Conservation (phyloP, 495 filamentous ascomycete genomes). For the Penicillium manginii region DNA sequence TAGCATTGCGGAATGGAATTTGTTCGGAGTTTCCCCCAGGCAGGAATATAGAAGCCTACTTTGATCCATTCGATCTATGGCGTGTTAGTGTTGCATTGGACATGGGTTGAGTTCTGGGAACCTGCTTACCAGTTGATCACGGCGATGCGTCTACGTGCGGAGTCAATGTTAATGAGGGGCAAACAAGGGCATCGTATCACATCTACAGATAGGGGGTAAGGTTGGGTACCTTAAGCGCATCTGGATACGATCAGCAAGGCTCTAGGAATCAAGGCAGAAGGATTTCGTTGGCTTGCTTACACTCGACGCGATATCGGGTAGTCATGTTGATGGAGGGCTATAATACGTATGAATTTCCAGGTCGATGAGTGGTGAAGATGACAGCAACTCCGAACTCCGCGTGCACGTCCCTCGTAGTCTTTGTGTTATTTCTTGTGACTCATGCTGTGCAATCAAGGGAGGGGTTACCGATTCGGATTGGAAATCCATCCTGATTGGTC, state of each 20-base stretch:
- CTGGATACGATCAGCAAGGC: constrained; percentile 42
- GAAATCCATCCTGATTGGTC: too few species aligned
- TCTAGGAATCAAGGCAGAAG: constrained; percentile 14
- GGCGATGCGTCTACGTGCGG: constrained; percentile 65
- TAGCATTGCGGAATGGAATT: not conserved
- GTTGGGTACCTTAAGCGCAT: constrained; percentile 71
- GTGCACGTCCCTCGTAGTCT: constrained; percentile 1
- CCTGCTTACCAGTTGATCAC: constrained; percentile 76
- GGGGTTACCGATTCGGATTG: not conserved
- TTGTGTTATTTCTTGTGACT: not conserved
- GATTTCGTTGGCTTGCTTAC: constrained; percentile 47
- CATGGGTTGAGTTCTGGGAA: not conserved
- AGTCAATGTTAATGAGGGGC: constrained; percentile 29
- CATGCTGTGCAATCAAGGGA: not conserved
- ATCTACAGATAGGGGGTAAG: not conserved
- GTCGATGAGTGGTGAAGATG: not conserved
- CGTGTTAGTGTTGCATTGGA: not conserved
- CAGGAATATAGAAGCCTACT: constrained; percentile 38
- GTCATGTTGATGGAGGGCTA: constrained; percentile 63
- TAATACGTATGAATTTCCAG: too few species aligned
- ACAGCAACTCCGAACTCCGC: constrained; percentile 4
- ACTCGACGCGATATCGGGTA: constrained; percentile 89
- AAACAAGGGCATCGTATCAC: not conserved
- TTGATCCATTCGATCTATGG: constrained; percentile 71
- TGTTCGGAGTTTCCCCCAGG: not conserved